These are phyloP conservation scores for Tubosaeta sp. DNA, from an alignment of 768 basidiomycete genomes.

Conservation along the genomic window DNA sequence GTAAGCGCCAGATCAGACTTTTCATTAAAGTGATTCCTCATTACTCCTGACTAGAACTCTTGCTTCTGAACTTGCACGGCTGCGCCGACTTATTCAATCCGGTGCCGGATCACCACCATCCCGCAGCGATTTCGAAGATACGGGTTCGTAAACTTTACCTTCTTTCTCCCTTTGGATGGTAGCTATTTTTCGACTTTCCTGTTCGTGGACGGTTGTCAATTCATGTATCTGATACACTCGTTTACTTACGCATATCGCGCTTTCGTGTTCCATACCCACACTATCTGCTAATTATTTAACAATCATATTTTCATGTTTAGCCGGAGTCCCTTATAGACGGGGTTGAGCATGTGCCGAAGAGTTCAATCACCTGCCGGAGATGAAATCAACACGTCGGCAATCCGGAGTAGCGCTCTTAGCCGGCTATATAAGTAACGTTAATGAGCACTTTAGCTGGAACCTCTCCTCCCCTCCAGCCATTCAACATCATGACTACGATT, in stretches of 20 bases:
- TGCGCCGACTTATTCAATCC: conserved; percentile 70
- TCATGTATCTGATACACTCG: conserved; percentile 32
- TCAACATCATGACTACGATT: conserved; percentile 46
- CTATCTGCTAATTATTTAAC: conserved; percentile 18
- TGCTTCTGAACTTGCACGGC: conserved; percentile 58
- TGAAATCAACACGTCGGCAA: neutral
- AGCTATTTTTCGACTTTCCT: conserved; percentile 6
- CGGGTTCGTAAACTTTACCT: conserved; percentile 10
- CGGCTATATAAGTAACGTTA: conserved; percentile 2
- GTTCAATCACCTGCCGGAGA: neutral
- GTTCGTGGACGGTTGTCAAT: conserved; percentile 25
- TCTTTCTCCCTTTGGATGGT: neutral
- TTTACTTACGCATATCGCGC: conserved; percentile 17
- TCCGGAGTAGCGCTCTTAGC: neutral
- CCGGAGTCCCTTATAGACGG: neutral
- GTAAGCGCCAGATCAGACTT: conserved; percentile 35
- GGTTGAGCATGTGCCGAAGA: neutral
- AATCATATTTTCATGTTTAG: neutral
- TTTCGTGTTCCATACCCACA: conserved; percentile 26
- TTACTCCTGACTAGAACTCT: conserved; percentile 39
- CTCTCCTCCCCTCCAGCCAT: neutral
- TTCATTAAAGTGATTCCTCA: neutral
- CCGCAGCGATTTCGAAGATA: conserved; percentile 7
- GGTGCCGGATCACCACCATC: conserved; percentile 35
- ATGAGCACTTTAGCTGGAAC: neutral